Percentiles rank a stretch among this genome's conserved stretches.
Conservation (phyloP, 2,329 filamentous ascomycete species). For the Pezicula neosporulosa region DNA sequence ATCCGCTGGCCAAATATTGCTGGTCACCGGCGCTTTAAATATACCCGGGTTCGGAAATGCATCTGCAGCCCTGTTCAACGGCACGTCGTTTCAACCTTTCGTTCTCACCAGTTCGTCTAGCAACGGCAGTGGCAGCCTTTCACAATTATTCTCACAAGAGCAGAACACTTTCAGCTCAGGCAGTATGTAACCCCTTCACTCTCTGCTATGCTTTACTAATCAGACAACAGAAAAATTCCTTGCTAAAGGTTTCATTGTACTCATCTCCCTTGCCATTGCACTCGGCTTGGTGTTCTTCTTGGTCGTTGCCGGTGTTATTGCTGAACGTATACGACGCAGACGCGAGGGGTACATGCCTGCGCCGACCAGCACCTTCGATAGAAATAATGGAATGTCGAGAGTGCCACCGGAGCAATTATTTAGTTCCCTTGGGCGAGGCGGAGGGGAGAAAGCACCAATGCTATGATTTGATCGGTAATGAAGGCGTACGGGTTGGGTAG, state of each 20-base stretch:
- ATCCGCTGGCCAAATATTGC: slow-evolving; percentile 63
- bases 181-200: slow-evolving; percentile 43
- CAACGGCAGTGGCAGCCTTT: slow-evolving; percentile 68
- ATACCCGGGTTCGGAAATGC: slow-evolving; percentile 75
- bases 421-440: slow-evolving; percentile 25
- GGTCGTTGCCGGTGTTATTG: slow-evolving; percentile 68
- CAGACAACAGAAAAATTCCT: slow-evolving; percentile 48
- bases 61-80: slow-evolving; percentile 86
- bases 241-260: slow-evolving; percentile 72
- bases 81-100: slow-evolving; percentile 74
- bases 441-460: slow-evolving; percentile 23
- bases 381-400: slow-evolving; percentile 53
- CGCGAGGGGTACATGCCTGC: slow-evolving; percentile 79
- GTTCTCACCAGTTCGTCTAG: slow-evolving; percentile 69
- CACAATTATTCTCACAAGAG: slow-evolving; percentile 79
- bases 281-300: slow-evolving; percentile 75
- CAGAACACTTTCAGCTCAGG: slow-evolving; percentile 67
- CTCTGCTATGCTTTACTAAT: slow-evolving; percentile 9
- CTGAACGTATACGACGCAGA: slow-evolving; percentile 74
- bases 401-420: slow-evolving; percentile 56
- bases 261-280: slow-evolving; percentile 77
- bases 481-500: slow-evolving; percentile 23
- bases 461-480: slow-evolving; percentile 21
- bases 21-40: slow-evolving; percentile 81
- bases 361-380: slow-evolving; percentile 61